Base-by-base conservation (phyloP, 2,329 filamentous ascomycete species). In the Diaporthe caulivora region DNA sequence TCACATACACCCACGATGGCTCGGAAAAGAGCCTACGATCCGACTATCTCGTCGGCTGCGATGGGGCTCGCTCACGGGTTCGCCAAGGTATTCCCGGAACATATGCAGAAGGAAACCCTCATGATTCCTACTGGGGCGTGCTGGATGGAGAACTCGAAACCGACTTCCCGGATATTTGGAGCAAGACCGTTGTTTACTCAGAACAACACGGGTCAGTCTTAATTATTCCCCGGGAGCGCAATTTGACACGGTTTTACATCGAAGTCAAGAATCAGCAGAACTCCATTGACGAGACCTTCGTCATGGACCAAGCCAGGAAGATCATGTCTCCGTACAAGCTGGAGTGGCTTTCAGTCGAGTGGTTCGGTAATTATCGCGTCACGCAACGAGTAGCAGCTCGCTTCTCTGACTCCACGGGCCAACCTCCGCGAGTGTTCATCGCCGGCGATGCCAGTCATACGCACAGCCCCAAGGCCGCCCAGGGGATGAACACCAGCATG, bases 121-220 rank as follows among this genome's bases (percentile, higher is more conserved):
- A 87, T 74, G 82, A 86, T 17, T 85, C 87, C 18, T 85, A 89
- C 58, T 94, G 92, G 92, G 92, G 92, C 72, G 92, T 94, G 4
- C 83, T 94, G 7, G 92, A 94, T 79, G 92, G 92, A 76, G 89
- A 91, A 79, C 83, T 94, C 11, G 89, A 92, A 44, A 94, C 92
- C 11, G 87, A 94, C 79, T 94, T 94, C 77, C 92, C 92, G 1
- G 92, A 94, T 77, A 88, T 94, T 64, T 94, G 92, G 92, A 92
- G 90, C 81, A 94, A 94, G 82, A 92, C 92, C 0, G 87, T 93
- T 0, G 87, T 94, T 6, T 92, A 92, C 75, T 92, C 91, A 5
- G 89, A 93, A 74, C 86, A 90, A 73, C 86, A 90, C 54, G 92
- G 92, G 3, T 93, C 92, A 0, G 91, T 94, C 55, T 86, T 94